Evolutionary conservation across 2,329 filamentous ascomycete species (phyloP), one percentile per base, ranked within the genome.

Genomic region (Tolypocladium cylindrosporum): DNA sequence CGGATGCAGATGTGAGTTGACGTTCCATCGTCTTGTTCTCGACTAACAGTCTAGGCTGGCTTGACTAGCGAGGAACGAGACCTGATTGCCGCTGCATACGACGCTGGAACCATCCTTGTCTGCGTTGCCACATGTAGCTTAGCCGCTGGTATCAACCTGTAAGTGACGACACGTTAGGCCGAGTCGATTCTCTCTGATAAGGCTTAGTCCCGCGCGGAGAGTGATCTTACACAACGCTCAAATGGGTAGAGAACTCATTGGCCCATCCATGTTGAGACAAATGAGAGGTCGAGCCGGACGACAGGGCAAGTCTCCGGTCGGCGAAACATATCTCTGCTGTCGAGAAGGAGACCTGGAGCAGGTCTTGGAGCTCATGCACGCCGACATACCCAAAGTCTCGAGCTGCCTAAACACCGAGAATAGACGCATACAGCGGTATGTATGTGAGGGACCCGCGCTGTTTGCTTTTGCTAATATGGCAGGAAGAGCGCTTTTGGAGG

Each of bases 111-210:
- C 6, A 68, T 91, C 21, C 86, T 87, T 63, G 83, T 90, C 1
- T 85, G 90, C 56, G 84, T 90, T 19, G 89, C 89, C 42, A 92
- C 89, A 1, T 91, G 88, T 65, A 90, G 87, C 67, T 78, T 92
- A 58, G 89, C 89, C n/a, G 89, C 88, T 16, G 89, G 89, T n/a
- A 90, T 92, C 59, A 91, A 92, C 69, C 74, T 92, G 66, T 77
- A 60, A 58, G 72, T 62, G 19, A 34, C 11, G 6, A 16, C 9
- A 27, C 10, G 40, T 42, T 34, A 14, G 16, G 41, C 39, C 2
- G 13, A 9, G 8, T 36, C n/a, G 24, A 31, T 9, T 5, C 21
- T 52, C 51, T 36, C 62, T 67, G 34, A 68, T 60, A 52, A 37
- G 11, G 24, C 11, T 1, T 34, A 76, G 75, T 16, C 81, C 81